Evolutionary conservation across 345 rosid genomes (phyloP), one percentile per base, ranked within the genome.

Genomic region (Dipteronia dyeriana): DNA sequence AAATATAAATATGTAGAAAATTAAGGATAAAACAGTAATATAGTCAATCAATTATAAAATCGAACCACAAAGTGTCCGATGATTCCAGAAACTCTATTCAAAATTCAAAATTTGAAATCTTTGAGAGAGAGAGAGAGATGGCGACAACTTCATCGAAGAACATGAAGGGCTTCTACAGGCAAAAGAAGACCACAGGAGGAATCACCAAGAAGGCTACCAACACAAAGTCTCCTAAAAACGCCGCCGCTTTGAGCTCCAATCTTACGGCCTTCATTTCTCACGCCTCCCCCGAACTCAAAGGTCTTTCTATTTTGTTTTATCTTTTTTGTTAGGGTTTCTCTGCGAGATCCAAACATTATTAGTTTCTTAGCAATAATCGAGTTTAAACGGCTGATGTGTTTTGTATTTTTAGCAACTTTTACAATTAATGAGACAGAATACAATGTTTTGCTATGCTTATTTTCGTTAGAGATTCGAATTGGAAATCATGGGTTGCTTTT

Each of bases 161-260:
- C 76, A 78, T 94, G 86, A 86, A 88, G 83, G 89, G 88, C 68
- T 88, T 85, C 84, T 94, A 85, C 88, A 80, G 82, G 86, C 91
- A 91, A 61, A 90, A 83, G 78, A 90, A 88, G 68, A 87, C 73
- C 54, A 78, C 78, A 0, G 83, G 83, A 47, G 84, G 87, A 49
- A 80, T 85, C 39, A 39, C 84, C 67, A 86, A 80, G 45, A 88
- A 84, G 74, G 68, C 71, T 13, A 34, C 84, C 9, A 70, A 75
- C 53, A 88, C 71, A 69, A 78, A 66, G 68, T 70, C 91, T 34
- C 83, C 86, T 20, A 77, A 80, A 29, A 77, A 75, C 64, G 88
- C 88, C 12, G 84, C 86, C 54, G 29, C 87, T 66, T 66, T 83
- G 0, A 87, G 86, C 65, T 85, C 90, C 72, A 82, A 76, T 71